Percentiles rank a stretch among this genome's conserved stretches.
phyloP scores from a whole-genome alignment of 2,329 filamentous ascomycete species.

The Meredithiella fracta region DNA sequence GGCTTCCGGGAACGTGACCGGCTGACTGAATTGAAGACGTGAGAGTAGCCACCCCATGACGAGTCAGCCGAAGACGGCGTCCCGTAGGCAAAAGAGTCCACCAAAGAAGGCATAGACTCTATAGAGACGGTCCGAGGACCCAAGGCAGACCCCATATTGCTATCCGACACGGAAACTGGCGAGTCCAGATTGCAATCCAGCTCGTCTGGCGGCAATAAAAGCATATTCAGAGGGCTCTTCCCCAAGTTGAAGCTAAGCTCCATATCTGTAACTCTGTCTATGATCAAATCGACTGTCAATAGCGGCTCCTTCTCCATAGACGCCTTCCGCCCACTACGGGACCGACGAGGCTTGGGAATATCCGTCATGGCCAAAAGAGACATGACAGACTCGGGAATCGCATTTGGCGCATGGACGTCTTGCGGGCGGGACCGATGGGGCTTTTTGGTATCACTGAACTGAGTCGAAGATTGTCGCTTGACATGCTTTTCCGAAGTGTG shows the following conservation, averaged over 20 bases:
- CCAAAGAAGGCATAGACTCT: conserved; percentile 45
- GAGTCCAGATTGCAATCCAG: conserved; percentile 30
- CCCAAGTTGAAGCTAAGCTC: conserved; percentile 38
- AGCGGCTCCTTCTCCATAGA: neutral
- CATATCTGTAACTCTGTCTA: conserved; percentile 10
- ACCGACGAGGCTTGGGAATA: conserved; percentile 32
- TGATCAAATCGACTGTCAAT: conserved; percentile 11
- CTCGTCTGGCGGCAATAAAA: conserved; percentile 45
- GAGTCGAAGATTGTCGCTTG: conserved; percentile 19
- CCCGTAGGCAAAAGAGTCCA: conserved; percentile 37
- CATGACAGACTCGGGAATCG: conserved; percentile 41
- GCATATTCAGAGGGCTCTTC: conserved; percentile 39
- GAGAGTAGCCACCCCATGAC: conserved; percentile 25
- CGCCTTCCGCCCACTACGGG: conserved; percentile 26
- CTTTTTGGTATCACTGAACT: conserved; percentile 21
- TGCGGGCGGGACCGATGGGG: conserved; percentile 18
- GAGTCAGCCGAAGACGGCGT: conserved; percentile 32
- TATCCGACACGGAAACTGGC: conserved; percentile 27
- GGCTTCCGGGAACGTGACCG: conserved; percentile 14
- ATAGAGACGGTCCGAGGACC: conserved; percentile 36
- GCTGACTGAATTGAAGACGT: conserved; percentile 4
- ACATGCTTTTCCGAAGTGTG: neutral
- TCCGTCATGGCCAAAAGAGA: conserved; percentile 45
- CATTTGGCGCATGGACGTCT: conserved; percentile 34
- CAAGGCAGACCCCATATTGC: conserved; percentile 35